phyloP scores from a whole-genome alignment of 2,329 filamentous ascomycete genomes.

The Aspergillus flavus region DNA sequence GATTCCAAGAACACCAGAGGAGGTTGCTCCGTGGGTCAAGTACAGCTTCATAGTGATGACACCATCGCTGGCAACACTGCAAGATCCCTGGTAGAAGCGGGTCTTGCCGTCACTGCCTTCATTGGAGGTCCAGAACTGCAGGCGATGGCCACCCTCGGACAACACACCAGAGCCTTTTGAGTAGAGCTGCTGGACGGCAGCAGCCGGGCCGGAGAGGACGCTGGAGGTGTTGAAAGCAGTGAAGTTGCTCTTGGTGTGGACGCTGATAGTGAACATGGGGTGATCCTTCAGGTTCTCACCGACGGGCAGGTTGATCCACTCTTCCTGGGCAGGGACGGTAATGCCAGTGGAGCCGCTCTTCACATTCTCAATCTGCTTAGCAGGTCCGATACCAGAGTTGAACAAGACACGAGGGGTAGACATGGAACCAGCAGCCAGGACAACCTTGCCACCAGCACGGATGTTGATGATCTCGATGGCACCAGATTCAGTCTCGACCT shows the following conservation, averaged over 20 bases:
- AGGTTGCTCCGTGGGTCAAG: constrained; percentile 25
- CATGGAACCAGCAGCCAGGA: constrained; percentile 69
- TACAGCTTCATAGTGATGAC: constrained; percentile 24
- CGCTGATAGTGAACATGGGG: constrained; percentile 22
- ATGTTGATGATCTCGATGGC: constrained; percentile 64
- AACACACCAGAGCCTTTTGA: constrained; percentile 17
- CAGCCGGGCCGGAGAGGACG: constrained; percentile 12
- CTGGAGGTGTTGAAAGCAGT: constrained; percentile 20
- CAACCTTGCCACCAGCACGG: constrained; percentile 64
- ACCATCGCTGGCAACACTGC: constrained; percentile 16
- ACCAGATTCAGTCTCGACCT: constrained; percentile 21
- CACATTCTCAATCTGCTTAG: constrained; percentile 48
- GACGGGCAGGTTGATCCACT: constrained; percentile 54
- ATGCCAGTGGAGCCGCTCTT: constrained; percentile 46
- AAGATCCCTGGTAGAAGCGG: constrained; percentile 26
- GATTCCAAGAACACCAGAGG: constrained; percentile 20
- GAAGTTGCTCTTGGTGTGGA: constrained; percentile 23
- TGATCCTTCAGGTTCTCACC: constrained; percentile 53
- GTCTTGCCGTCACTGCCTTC: constrained; percentile 20
- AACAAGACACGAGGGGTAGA: constrained; percentile 69
- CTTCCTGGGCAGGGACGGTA: constrained; percentile 38
- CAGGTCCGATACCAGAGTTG: constrained; percentile 68
- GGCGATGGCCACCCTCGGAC: constrained; percentile 23
- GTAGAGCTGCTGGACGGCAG: constrained; percentile 12
- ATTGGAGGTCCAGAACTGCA: constrained; percentile 27